Evolutionary conservation across 257 asterid species (phyloP), one percentile per base, ranked within the genome.

Genomic region (Salvia miltiorrhiza): DNA sequence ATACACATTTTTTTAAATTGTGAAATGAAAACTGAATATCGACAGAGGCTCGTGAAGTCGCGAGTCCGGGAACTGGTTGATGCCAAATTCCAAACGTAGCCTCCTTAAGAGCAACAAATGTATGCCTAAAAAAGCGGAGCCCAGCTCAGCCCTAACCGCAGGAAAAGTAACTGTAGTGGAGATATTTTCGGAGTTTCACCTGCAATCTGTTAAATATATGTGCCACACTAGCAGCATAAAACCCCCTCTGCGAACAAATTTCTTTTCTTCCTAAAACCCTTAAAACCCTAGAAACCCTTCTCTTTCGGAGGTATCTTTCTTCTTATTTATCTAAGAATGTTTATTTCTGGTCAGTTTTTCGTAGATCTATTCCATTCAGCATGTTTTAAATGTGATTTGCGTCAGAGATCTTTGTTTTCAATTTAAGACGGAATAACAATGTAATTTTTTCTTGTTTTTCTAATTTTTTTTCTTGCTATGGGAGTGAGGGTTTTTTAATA

Each of bases 161-260:
- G 44, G 73, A 28, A 49, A 39, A 26, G 5, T n/a, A 40, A 69
- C 65, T 17, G 57, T 30, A 69, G 35, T 5, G 47, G 41, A 24
- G 69, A 44, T 63, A 43, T 43, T 63, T 63, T 44, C 24, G 40
- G 19, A 14, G 28, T 9, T 37, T 44, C 68, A 16, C 6, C 43
- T 28, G 23, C 21, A 14, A 7, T 64, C 3, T n/a, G 33, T 9
- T 44, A 2, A 3, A 11, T 47, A 48, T 48, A 30, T 2, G 16
- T 28, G 6, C 12, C 28, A 40, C 44, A 11, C 7, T n/a, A n/a
- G n/a, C 16, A 48, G 21, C 71, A 52, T 76, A 65, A 76, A 30
- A 30, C 35, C 35, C 35, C 81, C 81, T 79, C 80, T 78, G 21
- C 68, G 9, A 28, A 49, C 0, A 45, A 9, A 41, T 30, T 26